Base-by-base conservation (phyloP, 2,329 filamentous ascomycete genomes). In the Onygenales sp. region DNA sequence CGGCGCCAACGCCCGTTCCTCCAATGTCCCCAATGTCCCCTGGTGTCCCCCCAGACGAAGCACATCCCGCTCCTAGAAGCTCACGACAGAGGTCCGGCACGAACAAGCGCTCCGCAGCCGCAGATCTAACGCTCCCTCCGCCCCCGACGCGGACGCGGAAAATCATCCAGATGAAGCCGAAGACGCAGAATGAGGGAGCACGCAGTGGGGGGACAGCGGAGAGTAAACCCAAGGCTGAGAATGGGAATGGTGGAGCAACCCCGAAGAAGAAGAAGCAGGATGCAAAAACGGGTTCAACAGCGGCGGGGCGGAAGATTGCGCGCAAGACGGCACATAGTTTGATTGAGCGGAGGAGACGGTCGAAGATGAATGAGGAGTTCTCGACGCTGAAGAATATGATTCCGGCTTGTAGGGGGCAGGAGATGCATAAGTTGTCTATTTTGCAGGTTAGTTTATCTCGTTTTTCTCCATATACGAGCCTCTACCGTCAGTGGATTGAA, bases 331-430 rank as follows among this genome's bases (percentile, higher is more conserved):
- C 93, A 9, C 93, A 98, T 66, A 96, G 90, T 64, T 73, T 97
- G 59, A 98, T 97, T 61, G 93, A 98, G 73, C 79, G 93, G 45
- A 77, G 92, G 54, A 77, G 93, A 62, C 79, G 93, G 57, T 95
- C 88, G 10, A 98, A 97, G 76, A 98, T 97, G 92, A 97, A 98
- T 62, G 92, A 97, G 68, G 93, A 97, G 72, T 97, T 97, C 73
- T 87, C 84, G 2, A 86, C 94, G 13, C 74, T 97, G 59, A 97
- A 97, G 72, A 82, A 86, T 62, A 90, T 98, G 87, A 94, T 97
- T 54, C 93, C 93, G 0, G 92, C 93, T 2, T 97, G 93, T 69
- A 83, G 81, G n/a, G 91, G 90, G 6, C 81, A 85, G 60, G 92
- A 97, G 65, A 97, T 97, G 93, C 93, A 97, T 70, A 98, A 98